phyloP scores from a whole-genome alignment of 2,329 filamentous ascomycete species.

The Epichloe aotearoae region DNA sequence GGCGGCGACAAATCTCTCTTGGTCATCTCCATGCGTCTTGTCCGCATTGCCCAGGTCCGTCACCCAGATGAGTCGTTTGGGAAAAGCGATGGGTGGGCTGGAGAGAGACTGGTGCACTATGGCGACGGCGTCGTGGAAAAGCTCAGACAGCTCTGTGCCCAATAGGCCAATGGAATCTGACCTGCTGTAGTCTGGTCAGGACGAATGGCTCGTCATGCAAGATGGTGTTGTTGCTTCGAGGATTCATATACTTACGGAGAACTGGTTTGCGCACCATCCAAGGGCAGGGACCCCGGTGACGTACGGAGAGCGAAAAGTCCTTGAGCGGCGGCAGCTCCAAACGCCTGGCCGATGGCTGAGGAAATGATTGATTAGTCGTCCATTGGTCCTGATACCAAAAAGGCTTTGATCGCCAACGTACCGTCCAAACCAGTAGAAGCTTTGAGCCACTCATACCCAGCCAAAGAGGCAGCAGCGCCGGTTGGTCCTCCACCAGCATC shows the following conservation, averaged over 20 bases:
- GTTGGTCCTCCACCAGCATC: slow-evolving; percentile 20
- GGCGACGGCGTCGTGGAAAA: slow-evolving; percentile 11
- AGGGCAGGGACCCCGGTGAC: slow-evolving; percentile 7
- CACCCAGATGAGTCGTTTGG: slow-evolving; percentile 14
- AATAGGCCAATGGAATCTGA: slow-evolving; percentile 13
- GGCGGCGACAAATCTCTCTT: slow-evolving; percentile 12
- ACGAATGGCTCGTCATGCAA: background rate
- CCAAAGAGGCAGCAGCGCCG: slow-evolving; percentile 25
- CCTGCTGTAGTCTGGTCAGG: slow-evolving; percentile 4
- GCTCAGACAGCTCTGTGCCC: slow-evolving; percentile 13
- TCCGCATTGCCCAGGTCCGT: slow-evolving; percentile 10
- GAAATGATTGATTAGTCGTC: background rate
- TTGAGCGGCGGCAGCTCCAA: slow-evolving; percentile 11
- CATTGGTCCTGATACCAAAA: no score
- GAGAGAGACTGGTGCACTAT: slow-evolving; percentile 6
- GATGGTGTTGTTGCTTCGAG: background rate
- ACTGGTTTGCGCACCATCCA: slow-evolving; percentile 6
- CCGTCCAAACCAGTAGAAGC: slow-evolving; percentile 23
- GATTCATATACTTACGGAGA: slow-evolving; percentile 11
- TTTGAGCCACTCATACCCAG: slow-evolving; percentile 29
- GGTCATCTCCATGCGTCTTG: slow-evolving; percentile 4
- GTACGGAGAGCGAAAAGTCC: slow-evolving; percentile 21
- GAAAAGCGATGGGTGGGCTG: background rate
- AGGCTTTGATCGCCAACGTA: slow-evolving; percentile 9
- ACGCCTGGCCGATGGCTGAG: slow-evolving; percentile 10